Evolutionary conservation across 1,284 basidiomycete genomes (phyloP), one percentile per base, ranked within the genome.

Genomic region (Cryptococcus sp.): DNA sequence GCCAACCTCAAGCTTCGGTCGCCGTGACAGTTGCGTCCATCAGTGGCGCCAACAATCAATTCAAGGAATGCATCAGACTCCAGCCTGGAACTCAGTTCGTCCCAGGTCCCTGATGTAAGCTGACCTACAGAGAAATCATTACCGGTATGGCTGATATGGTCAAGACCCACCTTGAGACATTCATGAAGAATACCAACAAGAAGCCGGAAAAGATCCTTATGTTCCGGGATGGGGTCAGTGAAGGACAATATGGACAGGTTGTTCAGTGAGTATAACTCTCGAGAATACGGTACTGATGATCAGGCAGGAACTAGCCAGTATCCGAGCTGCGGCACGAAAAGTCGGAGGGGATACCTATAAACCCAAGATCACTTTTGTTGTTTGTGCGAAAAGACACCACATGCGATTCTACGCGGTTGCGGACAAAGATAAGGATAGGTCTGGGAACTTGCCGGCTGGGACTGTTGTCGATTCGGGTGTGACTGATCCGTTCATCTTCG

Each of bases 151-250:
- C 57, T 41, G 47, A 46, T 11, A 72, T 75, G 69, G 51, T 66
- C 11, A 43, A 53, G 32, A 46, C 48, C 7, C 69, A 73, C 39
- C 51, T 76, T 24, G 21, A 54, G n/a, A 53, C 42, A 11, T 75
- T 62, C 49, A 49, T 65, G 39, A 49, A 50, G 13, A 70, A 70
- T 52, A 66, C 60, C 48, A 69, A 66, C 43, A 54, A 54, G 16
- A 60, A 71, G 16, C 74, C 77, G 0, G 52, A 65, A 11, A 71
- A 66, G 45, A 72, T 78, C 45, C 55, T 77, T 47, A 71, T 78
- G 61, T 77, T 77, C 69, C 73, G 78, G 43, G 78, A 79, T 54
- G 78, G 78, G 45, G 76, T 79, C 1, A 73, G 70, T 13, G 77
- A 80, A 52, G 78, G 78, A 0, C 78, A 79, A 59, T 78, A 73